Base-by-base conservation (phyloP, 306 rosid species). In the Trichosanthes cucumerina region DNA sequence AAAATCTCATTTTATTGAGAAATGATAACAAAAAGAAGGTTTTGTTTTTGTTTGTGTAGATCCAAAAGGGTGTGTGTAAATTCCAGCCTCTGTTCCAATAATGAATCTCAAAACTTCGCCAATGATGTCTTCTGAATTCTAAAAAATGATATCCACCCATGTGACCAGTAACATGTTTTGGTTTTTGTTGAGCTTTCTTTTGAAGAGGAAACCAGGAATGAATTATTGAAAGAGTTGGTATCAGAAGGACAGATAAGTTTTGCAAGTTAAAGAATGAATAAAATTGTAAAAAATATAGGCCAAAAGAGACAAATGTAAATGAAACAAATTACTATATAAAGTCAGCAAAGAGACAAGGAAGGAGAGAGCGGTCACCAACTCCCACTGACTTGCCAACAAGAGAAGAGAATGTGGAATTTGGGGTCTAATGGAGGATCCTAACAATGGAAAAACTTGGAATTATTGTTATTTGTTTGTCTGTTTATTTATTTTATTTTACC, bases 321-420 rank as follows among this genome's bases (percentile, higher is more conserved):
- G 79, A 52, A 7, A n/a, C 56, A 76, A 34, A 16, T 74, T 75
- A 52, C 47, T 49, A 52, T 41, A 49, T 15, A 68, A 46, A 78
- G 75, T 49, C 38, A 75, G 77, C 47, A 82, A 80, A 91, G 83
- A 87, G 91, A 95, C 90, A 82, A 83, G 78, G 79, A 79, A 85
- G 82, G 89, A 91, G 80, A 63, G 73, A 83, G 26, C 66, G 85
- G 84, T 79, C 82, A 88, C 88, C 91, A 80, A 86, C 89, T 84
- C 97, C 91, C 91, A 92, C 96, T 92, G 80, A 89, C 86, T 84
- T 89, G 53, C 86, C 84, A 85, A 88, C 86, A 83, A 85, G 85
- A 88, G 88, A 86, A 86, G 82, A 85, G 93, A 87, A 91, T 85
- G 86, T 87, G 80, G 86, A 90, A 88, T 87, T 75, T 82, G 80